Evolutionary conservation across 1,139 yeast species (phyloP).

Genomic region (Pichia sp.): DNA sequence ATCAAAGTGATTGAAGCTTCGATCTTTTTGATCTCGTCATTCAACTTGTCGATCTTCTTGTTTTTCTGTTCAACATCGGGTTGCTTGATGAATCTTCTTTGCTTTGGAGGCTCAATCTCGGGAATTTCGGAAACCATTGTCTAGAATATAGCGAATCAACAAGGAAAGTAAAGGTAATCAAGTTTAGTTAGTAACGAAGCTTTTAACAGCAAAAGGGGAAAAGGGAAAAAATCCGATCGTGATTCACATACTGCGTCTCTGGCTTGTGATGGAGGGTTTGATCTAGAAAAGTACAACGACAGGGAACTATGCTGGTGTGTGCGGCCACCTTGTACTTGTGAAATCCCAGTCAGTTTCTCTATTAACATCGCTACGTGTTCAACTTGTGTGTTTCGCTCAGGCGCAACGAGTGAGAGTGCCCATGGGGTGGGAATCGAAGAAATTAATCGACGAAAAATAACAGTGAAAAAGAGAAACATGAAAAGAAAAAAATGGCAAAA

Average conservation of each 20-base stretch:
- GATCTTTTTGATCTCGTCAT: constrained; percentile 65
- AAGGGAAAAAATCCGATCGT: not conserved
- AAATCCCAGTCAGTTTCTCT: not conserved
- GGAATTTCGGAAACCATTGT: constrained; percentile 16
- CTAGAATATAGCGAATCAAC: not conserved
- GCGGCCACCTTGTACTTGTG: not conserved
- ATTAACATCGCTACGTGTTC: constrained; percentile 3
- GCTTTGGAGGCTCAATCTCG: constrained; percentile 26
- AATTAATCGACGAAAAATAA: not conserved
- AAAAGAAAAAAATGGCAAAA: constrained; percentile 14
- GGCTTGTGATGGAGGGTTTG: not conserved
- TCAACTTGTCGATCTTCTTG: constrained; percentile 54
- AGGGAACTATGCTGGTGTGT: not conserved
- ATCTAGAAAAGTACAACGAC: not conserved
- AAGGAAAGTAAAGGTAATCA: not conserved
- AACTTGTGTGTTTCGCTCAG: not conserved
- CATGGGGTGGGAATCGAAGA: not conserved
- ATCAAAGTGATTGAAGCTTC: constrained; percentile 46
- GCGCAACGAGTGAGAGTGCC: constrained; percentile 1
- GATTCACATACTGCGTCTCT: not conserved
- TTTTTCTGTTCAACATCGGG: constrained; percentile 69
- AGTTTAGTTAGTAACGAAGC: not conserved
- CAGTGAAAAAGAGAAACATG: not conserved
- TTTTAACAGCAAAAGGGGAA: not conserved
- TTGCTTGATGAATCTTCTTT: constrained; percentile 58